phyloP scores from a whole-genome alignment of 306 rosid genomes.

The Quercus rubra region DNA sequence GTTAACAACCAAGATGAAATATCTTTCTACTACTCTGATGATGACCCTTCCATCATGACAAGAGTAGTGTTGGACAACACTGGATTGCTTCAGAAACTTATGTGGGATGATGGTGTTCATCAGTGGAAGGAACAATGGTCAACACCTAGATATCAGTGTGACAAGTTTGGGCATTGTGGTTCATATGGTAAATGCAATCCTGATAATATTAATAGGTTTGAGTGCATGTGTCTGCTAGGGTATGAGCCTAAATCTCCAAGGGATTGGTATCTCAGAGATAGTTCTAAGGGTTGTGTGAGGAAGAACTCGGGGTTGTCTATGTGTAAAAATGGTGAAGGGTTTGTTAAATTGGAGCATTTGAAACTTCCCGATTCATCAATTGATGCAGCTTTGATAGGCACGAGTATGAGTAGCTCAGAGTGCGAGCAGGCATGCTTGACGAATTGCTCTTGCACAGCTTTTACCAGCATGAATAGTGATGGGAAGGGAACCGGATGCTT shows the following conservation, averaged over 20 bases:
- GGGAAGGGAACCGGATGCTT: too few species aligned
- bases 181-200: not conserved
- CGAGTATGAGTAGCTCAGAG: not conserved
- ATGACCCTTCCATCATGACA: too few species aligned
- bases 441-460: too few species aligned
- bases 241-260: conserved; percentile 6
- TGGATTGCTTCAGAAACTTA: too few species aligned
- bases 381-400: not conserved
- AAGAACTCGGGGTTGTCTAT: not conserved
- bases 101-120: too few species aligned
- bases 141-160: not conserved
- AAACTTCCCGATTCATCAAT: not conserved
- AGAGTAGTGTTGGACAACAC: too few species aligned
- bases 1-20: too few species aligned
- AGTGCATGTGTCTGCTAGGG: conserved; percentile 1
- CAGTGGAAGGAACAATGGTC: not conserved
- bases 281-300: conserved; percentile 11
- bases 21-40: too few species aligned
- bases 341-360: not conserved
- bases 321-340: conserved; percentile 20
- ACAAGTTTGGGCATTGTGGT: not conserved
- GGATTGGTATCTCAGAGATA: conserved; percentile 1
- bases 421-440: not conserved
- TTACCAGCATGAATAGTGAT: too few species aligned
- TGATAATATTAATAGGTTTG: not conserved